These are phyloP conservation scores for Guyanaporus albipodus DNA, from an alignment of 768 basidiomycete species.

Conservation along the genomic window DNA sequence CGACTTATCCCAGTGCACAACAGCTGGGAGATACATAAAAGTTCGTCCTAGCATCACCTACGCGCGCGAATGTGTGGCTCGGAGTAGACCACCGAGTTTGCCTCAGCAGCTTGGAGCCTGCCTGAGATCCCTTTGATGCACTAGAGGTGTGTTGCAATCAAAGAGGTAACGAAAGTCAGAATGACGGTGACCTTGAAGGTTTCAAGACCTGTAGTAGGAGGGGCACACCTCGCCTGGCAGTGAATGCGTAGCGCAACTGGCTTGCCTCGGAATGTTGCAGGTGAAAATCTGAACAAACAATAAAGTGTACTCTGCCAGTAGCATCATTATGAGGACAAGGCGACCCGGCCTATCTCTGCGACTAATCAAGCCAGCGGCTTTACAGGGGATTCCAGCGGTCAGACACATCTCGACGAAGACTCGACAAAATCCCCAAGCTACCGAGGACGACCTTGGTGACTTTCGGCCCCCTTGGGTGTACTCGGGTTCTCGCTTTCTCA, in stretches of 20 bases:
- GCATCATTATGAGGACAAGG: conserved; percentile 7
- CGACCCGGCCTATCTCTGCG: conserved; percentile 7
- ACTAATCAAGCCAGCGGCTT: conserved; percentile 1
- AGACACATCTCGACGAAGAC: conserved; percentile 16
- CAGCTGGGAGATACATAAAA: conserved; percentile 42
- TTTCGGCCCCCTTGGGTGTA: conserved; percentile 64
- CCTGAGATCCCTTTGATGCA: conserved; percentile 40
- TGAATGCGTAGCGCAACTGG: conserved; percentile 36
- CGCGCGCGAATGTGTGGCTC: conserved; percentile 38
- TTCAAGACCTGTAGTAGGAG: conserved; percentile 6
- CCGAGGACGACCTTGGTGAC: conserved; percentile 33
- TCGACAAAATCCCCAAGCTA: conserved; percentile 2
- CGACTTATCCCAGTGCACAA: too few species aligned
- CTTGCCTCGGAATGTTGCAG: too few species aligned
- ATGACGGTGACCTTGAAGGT: conserved; percentile 33
- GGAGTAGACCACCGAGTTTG: conserved; percentile 23
- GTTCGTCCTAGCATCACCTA: conserved; percentile 39
- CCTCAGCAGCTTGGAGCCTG: conserved; percentile 35
- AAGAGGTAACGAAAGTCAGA: conserved; percentile 39
- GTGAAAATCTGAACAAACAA: too few species aligned
- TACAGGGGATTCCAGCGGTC: not conserved
- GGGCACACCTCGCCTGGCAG: conserved; percentile 8
- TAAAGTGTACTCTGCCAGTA: not conserved
- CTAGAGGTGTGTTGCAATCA: conserved; percentile 45
- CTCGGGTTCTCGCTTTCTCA: conserved; percentile 45